Evolutionary conservation across 1,139 yeast genomes (phyloP).

Genomic region (Kazachstania sp.): DNA sequence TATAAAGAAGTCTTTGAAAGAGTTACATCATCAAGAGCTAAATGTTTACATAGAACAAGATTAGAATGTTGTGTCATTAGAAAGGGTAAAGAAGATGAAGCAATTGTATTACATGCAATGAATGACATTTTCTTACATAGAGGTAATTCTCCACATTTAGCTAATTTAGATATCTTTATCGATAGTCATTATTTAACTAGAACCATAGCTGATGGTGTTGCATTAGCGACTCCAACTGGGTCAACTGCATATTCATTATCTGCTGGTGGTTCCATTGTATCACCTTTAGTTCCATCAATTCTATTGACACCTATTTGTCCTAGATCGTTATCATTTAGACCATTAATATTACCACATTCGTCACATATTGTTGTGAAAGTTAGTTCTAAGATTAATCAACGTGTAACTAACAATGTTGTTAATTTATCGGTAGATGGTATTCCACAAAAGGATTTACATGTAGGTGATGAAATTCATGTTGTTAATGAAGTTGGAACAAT

Average conservation of each 20-base stretch:
- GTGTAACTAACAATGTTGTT: constrained; percentile 35
- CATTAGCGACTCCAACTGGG: constrained; percentile 85
- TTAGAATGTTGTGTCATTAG: constrained; percentile 60
- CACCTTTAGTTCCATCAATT: constrained; percentile 78
- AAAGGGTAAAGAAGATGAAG: constrained; percentile 12
- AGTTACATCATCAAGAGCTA: constrained; percentile 60
- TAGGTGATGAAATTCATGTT: constrained; percentile 76
- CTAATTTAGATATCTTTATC: constrained; percentile 70
- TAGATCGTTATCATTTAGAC: constrained; percentile 77
- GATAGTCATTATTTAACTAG: constrained; percentile 79
- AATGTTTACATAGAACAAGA: constrained; percentile 67
- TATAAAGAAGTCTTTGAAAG: constrained; percentile 52
- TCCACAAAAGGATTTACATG: constrained; percentile 54
- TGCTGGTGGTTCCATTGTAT: constrained; percentile 88
- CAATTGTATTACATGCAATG: constrained; percentile 58
- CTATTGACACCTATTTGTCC: constrained; percentile 87
- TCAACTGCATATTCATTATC: constrained; percentile 88
- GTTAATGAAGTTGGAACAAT: constrained; percentile 52
- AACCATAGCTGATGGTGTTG: constrained; percentile 86
- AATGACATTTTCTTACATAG: constrained; percentile 84
- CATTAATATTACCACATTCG: constrained; percentile 67
- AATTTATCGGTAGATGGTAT: constrained; percentile 75
- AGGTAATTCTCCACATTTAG: constrained; percentile 80
- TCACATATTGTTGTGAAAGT: constrained; percentile 61
- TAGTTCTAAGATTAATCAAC: constrained; percentile 33